Conservation (phyloP, 345 rosid genomes). For the Kandelia obovata region DNA sequence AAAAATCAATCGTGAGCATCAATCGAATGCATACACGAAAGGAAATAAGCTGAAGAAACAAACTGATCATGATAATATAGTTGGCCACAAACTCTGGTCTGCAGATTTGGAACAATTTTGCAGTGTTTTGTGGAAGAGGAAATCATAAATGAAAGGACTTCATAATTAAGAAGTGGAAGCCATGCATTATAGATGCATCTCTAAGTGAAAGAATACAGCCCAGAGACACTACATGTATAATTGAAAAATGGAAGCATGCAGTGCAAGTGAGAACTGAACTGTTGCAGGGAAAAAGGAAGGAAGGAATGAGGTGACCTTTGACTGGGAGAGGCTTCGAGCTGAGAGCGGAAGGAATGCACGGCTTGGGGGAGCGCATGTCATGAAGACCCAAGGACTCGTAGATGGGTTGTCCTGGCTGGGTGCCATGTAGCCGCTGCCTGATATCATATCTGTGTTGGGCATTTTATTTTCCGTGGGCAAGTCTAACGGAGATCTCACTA, state of each 20-base stretch:
- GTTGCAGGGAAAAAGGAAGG: too few relatives aligned
- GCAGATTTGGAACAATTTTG: too few relatives aligned
- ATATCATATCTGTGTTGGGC: conserved; percentile 52
- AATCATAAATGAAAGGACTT: neutral
- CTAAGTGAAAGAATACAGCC: neutral
- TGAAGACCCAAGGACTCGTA: conserved; percentile 79
- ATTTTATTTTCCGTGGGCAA: conserved; percentile 64
- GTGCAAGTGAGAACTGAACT: neutral
- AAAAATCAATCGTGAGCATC: neutral
- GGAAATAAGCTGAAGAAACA: neutral
- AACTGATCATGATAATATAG: neutral
- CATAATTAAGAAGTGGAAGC: neutral
- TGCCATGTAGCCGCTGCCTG: conserved; percentile 72
- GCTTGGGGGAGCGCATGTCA: conserved; percentile 62
- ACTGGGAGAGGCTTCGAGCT: conserved; percentile 54
- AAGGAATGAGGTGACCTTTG: conserved; percentile 47
- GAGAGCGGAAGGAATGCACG: conserved; percentile 55
- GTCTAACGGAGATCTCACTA: conserved; percentile 57
- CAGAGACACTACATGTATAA: too few relatives aligned
- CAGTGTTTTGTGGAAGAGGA: too few relatives aligned
- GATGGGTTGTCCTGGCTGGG: conserved; percentile 59
- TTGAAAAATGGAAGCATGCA: neutral
- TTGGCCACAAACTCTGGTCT: neutral
- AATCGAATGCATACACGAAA: neutral
- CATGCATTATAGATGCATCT: neutral